Base-by-base conservation (phyloP, 208 protist species). In the Trypanosoma avium region DNA sequence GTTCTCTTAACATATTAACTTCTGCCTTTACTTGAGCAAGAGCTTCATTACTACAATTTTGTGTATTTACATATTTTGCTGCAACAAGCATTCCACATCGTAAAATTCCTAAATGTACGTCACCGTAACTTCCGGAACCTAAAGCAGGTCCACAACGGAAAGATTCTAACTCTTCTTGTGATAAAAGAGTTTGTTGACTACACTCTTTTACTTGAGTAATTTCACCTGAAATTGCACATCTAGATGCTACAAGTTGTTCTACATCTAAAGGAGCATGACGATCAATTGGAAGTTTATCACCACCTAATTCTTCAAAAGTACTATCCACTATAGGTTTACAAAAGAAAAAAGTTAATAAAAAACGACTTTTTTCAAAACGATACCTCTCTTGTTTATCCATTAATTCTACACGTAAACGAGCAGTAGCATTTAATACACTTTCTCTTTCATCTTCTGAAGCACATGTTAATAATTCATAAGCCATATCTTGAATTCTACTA, bases 331-430 rank as follows among this genome's bases (percentile, higher is more conserved):
- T 2, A 9, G n/a, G 21, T 26, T 43, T 32, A 24, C n/a, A 12
- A 33, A 49, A 53, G 45, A 43, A 62, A 53, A 65, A 71, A 19
- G 9, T 35, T 3, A 29, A 17, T 4, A 88, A 73, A 38, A 74
- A 47, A 24, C 75, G 77, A 38, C 81, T 67, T 43, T 70, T 86
- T 57, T 82, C 82, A 49, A 77, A 74, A 70, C 73, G 75, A 69
- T 87, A 92, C 59, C 72, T 70, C 61, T 87, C 73, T 38, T 88
- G 82, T 55, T 89, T 88, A 61, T 88, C 82, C 54, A 89, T 40
- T 56, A 82, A 79, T 68, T 92, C 86, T n/a, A 84, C 78, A 9
- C 80, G 82, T 30, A 92, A 68, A 47, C 77, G 86, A 3, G 82
- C 67, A 49, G 82, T 79, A 42, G 79, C 81, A 58, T 87, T 89